These are phyloP conservation scores for Xylaria sp. DNA, from an alignment of 2,329 filamentous ascomycete species.

Conservation along the genomic window DNA sequence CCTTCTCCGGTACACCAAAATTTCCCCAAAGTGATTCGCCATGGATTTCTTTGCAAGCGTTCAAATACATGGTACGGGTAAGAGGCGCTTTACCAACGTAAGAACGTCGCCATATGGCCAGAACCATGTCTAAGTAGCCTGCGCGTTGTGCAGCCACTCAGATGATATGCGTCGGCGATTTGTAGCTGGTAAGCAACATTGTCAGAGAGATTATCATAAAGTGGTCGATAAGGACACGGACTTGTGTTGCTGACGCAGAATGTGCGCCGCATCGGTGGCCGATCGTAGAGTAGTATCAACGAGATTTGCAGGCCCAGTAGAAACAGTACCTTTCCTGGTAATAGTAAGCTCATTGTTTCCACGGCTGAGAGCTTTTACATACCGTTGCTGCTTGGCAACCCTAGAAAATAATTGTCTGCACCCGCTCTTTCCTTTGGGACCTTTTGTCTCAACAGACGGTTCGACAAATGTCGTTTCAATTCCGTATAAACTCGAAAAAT, in stretches of 20 bases:
- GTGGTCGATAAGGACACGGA: neutral
- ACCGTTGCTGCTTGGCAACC: neutral
- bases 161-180: neutral
- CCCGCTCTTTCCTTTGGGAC: neutral
- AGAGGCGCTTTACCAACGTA: neutral
- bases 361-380: neutral
- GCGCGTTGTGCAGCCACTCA: neutral
- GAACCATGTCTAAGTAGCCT: neutral
- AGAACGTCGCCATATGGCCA: neutral
- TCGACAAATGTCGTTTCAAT: neutral
- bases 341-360: neutral
- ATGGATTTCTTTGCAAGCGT: neutral
- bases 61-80: neutral
- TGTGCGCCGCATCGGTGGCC: neutral
- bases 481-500: neutral
- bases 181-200: neutral
- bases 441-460: neutral
- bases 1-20: neutral
- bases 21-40: neutral
- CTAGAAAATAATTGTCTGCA: neutral
- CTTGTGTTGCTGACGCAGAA: neutral
- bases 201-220: neutral
- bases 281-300: neutral
- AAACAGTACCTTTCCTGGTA: too few species aligned
- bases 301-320: neutral